Percentiles rank a stretch among this genome's conserved stretches.
Evolutionary conservation across 164 flowering plant species (phyloP).

Genomic region (Tinospora cordifolia): DNA sequence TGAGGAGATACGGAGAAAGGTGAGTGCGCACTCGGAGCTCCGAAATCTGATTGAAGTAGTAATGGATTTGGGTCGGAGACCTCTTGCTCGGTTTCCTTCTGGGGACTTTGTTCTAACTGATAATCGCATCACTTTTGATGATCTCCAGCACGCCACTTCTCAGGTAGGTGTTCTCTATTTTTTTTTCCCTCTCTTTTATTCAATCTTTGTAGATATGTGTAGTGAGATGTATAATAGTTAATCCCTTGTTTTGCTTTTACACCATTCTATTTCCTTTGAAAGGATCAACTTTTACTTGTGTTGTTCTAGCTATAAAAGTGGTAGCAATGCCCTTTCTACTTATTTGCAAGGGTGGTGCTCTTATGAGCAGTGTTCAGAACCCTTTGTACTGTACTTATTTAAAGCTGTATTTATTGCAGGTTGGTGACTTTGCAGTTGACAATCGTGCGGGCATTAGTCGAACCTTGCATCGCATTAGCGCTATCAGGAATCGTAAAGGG

Average conservation of each 20-base stretch:
- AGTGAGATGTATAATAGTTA: not conserved
- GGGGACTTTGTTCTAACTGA: conserved; percentile 74
- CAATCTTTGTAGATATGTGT: not conserved
- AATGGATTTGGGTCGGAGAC: conserved; percentile 85
- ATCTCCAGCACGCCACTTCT: conserved; percentile 55
- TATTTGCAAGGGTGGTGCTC: not conserved
- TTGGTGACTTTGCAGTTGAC: conserved; percentile 88
- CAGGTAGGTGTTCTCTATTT: conserved; percentile 51
- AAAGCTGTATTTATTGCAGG: conserved; percentile 34
- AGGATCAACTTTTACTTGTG: not conserved
- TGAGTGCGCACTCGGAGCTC: conserved; percentile 55
- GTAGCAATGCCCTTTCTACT: not conserved
- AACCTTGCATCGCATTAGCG: conserved; percentile 91
- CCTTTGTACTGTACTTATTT: conserved; percentile 9
- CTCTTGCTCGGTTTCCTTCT: conserved; percentile 76
- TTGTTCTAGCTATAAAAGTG: not conserved
- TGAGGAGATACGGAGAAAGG: conserved; percentile 48
- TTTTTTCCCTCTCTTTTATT: not conserved
- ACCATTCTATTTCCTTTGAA: not conserved
- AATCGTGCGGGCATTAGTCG: conserved; percentile 93
- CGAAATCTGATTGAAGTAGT: conserved; percentile 73
- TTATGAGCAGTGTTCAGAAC: not conserved
- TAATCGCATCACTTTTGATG: conserved; percentile 41
- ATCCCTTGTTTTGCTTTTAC: not conserved
- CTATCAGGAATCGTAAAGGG: conserved; percentile 76